Conservation (phyloP, 768 basidiomycete genomes). For the Panaeolus papilionaceus region DNA sequence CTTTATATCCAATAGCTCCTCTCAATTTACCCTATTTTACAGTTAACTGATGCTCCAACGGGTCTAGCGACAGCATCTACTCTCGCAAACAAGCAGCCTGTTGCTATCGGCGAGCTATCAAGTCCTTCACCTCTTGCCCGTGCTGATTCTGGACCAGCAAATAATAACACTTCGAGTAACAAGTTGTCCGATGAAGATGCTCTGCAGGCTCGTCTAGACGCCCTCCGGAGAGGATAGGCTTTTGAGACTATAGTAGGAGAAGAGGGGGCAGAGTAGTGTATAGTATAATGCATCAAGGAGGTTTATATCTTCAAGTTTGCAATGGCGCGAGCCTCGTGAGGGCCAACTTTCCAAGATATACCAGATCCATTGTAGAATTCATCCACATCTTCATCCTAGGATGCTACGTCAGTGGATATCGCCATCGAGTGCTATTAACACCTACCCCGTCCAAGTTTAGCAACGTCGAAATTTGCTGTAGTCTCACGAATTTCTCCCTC, state of each 20-base stretch:
- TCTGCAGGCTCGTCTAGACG: slow-evolving; percentile 92
- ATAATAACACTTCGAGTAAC: slow-evolving; percentile 44
- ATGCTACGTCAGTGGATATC: slow-evolving; percentile 15
- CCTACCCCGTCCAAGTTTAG: slow-evolving; percentile 85
- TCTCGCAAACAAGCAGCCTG: slow-evolving; percentile 72
- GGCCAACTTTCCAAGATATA: slow-evolving; percentile 84
- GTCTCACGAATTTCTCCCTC: slow-evolving; percentile 87
- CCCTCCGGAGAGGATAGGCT: slow-evolving; percentile 72
- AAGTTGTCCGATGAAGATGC: slow-evolving; percentile 84
- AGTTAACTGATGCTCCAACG: slow-evolving; percentile 88
- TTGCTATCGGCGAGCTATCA: slow-evolving; percentile 81
- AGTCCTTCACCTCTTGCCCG: slow-evolving; percentile 41
- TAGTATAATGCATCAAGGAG: slow-evolving; percentile 16
- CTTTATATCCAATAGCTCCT: slow-evolving; percentile 14
- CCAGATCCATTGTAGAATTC: slow-evolving; percentile 95
- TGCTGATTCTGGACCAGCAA: slow-evolving; percentile 39
- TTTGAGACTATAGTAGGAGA: neutral
- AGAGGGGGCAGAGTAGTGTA: neutral
- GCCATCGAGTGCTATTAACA: slow-evolving; percentile 21
- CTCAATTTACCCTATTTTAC: slow-evolving; percentile 24
- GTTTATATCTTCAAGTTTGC: slow-evolving; percentile 60
- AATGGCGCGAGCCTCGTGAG: slow-evolving; percentile 77
- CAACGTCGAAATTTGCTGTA: slow-evolving; percentile 93
- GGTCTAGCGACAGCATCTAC: slow-evolving; percentile 70
- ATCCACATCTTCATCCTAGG: slow-evolving; percentile 91